Percentiles rank a stretch among this genome's conserved stretches.
Conservation (phyloP, 495 filamentous ascomycete genomes). For the Talaromyces adpressus region DNA sequence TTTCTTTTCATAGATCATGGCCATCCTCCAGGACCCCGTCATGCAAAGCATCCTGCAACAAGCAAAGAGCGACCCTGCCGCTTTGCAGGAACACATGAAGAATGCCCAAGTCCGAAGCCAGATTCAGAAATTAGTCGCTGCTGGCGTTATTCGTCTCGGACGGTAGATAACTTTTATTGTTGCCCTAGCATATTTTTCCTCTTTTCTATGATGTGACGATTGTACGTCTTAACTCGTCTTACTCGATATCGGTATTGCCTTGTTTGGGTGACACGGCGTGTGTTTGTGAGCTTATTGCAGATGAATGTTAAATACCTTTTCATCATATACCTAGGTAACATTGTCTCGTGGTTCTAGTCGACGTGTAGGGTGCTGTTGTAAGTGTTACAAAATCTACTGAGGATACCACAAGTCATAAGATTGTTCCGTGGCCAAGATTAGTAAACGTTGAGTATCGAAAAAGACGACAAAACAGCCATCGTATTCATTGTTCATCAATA, state of each 20-base stretch:
- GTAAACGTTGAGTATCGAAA: too few species aligned
- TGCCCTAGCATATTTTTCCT: not conserved
- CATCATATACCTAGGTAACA: not conserved
- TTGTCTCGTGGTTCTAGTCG: not conserved
- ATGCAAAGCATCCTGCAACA: slow-evolving; percentile 98
- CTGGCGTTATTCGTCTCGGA: slow-evolving; percentile 84
- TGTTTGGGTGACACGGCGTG: not conserved
- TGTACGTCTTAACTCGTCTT: not conserved
- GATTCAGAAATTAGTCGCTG: slow-evolving; percentile 87
- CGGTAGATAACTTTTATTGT: slow-evolving; percentile 25
- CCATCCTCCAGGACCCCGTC: slow-evolving; percentile 87
- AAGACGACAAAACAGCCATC: not conserved
- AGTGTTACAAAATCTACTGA: not conserved
- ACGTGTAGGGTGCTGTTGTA: too few species aligned
- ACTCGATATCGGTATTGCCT: not conserved
- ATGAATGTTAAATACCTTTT: not conserved
- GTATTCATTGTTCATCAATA: not conserved
- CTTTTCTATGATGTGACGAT: slow-evolving; percentile 3
- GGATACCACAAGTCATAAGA: not conserved
- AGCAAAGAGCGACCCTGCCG: slow-evolving; percentile 86
- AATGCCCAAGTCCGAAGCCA: slow-evolving; percentile 76
- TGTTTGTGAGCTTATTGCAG: not conserved
- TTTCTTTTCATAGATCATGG: slow-evolving; percentile 58
- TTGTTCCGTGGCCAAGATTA: too few species aligned
- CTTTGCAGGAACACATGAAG: slow-evolving; percentile 94